Percentiles rank a stretch among this genome's conserved stretches.
Evolutionary conservation across 805 yeast genomes (phyloP).

Genomic region (Pichia californica): DNA sequence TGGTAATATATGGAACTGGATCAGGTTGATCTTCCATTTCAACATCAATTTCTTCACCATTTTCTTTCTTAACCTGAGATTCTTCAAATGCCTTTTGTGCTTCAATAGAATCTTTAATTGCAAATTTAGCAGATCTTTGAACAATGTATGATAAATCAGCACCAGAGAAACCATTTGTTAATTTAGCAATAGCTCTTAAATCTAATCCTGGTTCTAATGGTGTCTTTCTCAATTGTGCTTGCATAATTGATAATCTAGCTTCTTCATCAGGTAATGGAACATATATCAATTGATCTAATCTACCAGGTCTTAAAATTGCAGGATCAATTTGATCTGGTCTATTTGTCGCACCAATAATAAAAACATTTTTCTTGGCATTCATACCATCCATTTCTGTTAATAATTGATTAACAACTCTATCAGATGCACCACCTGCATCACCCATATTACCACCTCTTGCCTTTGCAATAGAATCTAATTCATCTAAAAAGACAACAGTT

Average conservation of each 20-base stretch:
- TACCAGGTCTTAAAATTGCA: conserved; percentile 96
- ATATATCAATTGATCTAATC: conserved; percentile 96
- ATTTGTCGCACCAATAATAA: conserved; percentile 98
- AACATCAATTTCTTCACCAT: conserved; percentile 32
- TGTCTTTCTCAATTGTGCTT: conserved; percentile 96
- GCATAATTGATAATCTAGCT: conserved; percentile 87
- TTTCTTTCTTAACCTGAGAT: conserved; percentile 46
- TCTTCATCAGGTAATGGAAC: conserved; percentile 97
- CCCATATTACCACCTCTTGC: conserved; percentile 90
- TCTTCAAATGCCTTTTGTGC: conserved; percentile 52
- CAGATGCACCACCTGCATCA: conserved; percentile 96
- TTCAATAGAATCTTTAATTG: conserved; percentile 95
- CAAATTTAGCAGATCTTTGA: conserved; percentile 98
- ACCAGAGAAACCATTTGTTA: conserved; percentile 98
- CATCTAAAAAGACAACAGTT: conserved; percentile 96
- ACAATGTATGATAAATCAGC: conserved; percentile 97
- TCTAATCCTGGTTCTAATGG: conserved; percentile 97
- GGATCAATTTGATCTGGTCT: conserved; percentile 99
- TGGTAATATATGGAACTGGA: conserved; percentile 92
- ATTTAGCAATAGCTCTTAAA: conserved; percentile 79
- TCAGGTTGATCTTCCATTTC: conserved; percentile 68
- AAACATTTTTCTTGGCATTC: conserved; percentile 98
- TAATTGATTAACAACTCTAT: conserved; percentile 92
- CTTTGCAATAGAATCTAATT: conserved; percentile 95
- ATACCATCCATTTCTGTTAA: conserved; percentile 99